Percentiles rank a stretch among this genome's conserved stretches.
phyloP scores from a whole-genome alignment of 2,329 filamentous ascomycete genomes.

The Emericellopsis cladophorae region DNA sequence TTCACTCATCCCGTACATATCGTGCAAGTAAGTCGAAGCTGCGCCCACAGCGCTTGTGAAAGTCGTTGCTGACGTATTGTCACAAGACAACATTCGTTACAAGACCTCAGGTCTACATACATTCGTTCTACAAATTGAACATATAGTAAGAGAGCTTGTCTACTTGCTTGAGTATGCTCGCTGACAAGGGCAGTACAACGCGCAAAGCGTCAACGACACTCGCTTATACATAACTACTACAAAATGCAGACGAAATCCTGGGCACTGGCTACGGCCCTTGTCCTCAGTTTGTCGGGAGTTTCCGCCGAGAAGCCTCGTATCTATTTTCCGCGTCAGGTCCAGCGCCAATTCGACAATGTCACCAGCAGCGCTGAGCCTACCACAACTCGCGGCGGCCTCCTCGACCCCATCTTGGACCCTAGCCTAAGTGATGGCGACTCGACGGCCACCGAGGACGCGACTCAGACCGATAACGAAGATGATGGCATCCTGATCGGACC shows the following conservation, averaged over 20 bases:
- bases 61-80: background rate
- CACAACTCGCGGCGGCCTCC: constrained; percentile 7
- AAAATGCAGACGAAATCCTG: constrained; percentile 35
- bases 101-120: constrained; percentile 1
- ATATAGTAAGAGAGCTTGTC: background rate
- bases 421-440: constrained; percentile 5
- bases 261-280: constrained; percentile 34
- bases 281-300: constrained; percentile 30
- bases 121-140: constrained; percentile 4
- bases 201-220: constrained; percentile 5
- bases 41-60: background rate
- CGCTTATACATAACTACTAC: constrained; percentile 6
- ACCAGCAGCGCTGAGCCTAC: constrained; percentile 9
- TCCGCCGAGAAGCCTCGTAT: constrained; percentile 35
- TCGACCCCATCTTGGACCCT: constrained; percentile 11
- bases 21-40: background rate
- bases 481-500: constrained; percentile 14
- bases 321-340: constrained; percentile 45
- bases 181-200: constrained; percentile 27
- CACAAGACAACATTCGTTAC: background rate
- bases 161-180: constrained; percentile 7
- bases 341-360: constrained; percentile 32
- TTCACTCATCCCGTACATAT: constrained; percentile 9
- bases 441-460: constrained; percentile 1
- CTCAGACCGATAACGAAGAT: constrained; percentile 5